These are phyloP conservation scores for Ustilago lituana DNA, from an alignment of 1,284 basidiomycete genomes.

Conservation along the genomic window DNA sequence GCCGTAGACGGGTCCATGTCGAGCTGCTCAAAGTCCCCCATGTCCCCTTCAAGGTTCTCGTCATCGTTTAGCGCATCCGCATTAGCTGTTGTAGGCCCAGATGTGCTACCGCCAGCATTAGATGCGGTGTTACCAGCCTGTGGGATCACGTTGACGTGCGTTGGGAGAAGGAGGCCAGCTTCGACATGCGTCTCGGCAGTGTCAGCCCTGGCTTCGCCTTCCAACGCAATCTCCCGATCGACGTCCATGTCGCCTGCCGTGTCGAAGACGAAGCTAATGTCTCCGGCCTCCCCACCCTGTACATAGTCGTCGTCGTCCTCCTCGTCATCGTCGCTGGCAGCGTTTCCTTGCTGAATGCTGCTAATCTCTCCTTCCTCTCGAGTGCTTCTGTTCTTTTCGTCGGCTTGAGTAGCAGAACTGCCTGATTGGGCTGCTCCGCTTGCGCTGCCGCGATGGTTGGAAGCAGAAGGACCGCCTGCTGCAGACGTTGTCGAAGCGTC, in stretches of 20 bases:
- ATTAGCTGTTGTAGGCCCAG: not conserved
- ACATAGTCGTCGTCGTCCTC: slow-evolving; percentile 8
- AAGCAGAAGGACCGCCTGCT: too few relatives aligned
- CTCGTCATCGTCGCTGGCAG: slow-evolving; percentile 1
- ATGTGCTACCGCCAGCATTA: slow-evolving; percentile 1
- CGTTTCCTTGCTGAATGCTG: not conserved
- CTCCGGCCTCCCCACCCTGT: slow-evolving; percentile 14
- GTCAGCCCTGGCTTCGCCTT: slow-evolving; percentile 23
- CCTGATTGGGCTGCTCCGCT: not conserved
- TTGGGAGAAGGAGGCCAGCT: slow-evolving; percentile 30
- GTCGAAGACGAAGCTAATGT: slow-evolving; percentile 44
- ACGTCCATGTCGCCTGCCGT: slow-evolving; percentile 44
- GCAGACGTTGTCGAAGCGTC: not conserved
- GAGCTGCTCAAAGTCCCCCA: slow-evolving; percentile 54
- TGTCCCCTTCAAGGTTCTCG: slow-evolving; percentile 27
- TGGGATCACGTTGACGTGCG: slow-evolving; percentile 31
- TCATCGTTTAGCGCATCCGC: slow-evolving; percentile 1
- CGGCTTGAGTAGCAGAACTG: not conserved
- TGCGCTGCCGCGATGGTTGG: too few relatives aligned
- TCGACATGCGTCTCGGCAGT: slow-evolving; percentile 24
- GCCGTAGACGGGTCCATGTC: slow-evolving; percentile 45
- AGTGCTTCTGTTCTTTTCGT: not conserved
- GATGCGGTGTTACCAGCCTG: not conserved
- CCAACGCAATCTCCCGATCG: slow-evolving; percentile 32
- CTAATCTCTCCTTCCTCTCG: not conserved